A percentile compares a stretch with the other conserved stretches of the same genome.
These are phyloP conservation scores for Hypsizygus marmoreus DNA, from an alignment of 768 basidiomycete species.

Conservation along the genomic window DNA sequence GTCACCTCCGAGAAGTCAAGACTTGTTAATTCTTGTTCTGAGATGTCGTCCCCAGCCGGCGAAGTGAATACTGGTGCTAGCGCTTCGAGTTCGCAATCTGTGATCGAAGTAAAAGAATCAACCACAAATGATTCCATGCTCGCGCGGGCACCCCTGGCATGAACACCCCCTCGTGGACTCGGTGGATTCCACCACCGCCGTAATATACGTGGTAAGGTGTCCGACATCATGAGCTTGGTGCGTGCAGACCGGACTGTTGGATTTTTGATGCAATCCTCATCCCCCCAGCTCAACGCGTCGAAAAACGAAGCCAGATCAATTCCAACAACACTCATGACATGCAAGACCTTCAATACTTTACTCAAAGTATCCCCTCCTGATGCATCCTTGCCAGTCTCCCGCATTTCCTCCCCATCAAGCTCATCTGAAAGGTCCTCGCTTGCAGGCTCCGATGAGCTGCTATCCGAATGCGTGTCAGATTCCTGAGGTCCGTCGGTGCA, in stretches of 20 bases:
- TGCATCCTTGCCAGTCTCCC: no score
- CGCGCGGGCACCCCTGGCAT: no score
- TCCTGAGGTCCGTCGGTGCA: no score
- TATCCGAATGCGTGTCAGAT: no score
- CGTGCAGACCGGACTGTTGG: constrained; percentile 22
- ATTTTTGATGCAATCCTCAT: constrained; percentile 24
- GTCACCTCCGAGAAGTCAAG: constrained; percentile 13
- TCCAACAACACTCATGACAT: constrained; percentile 14
- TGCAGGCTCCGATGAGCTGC: no score
- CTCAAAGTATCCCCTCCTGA: not conserved
- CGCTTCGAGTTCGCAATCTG: constrained; percentile 1
- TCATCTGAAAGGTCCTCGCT: no score
- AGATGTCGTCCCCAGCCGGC: constrained; percentile 12
- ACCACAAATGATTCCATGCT: no score
- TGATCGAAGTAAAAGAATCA: not conserved
- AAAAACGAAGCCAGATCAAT: constrained; percentile 29
- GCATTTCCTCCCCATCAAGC: no score
- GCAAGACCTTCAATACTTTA: constrained; percentile 7
- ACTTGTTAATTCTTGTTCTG: constrained; percentile 18
- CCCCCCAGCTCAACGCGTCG: constrained; percentile 34
- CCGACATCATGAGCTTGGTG: constrained; percentile 20
- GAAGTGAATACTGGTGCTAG: constrained; percentile 7
- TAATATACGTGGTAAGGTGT: constrained; percentile 26
- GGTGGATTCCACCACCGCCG: constrained; percentile 30
- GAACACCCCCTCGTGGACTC: no score